Base-by-base conservation (phyloP, 768 basidiomycete genomes). In the Auriscalpium microsporum region DNA sequence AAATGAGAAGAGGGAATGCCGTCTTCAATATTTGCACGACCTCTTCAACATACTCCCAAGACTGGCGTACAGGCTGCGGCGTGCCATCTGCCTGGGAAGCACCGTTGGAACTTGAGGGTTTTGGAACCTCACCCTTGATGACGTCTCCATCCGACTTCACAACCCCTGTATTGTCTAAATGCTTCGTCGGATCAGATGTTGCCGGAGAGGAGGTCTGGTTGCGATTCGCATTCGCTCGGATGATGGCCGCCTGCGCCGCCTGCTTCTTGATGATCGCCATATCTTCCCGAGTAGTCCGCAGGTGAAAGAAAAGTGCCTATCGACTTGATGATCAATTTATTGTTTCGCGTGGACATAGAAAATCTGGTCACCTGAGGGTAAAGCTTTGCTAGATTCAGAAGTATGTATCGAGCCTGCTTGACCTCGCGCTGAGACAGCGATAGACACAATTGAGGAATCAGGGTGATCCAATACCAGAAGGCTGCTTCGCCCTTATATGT, bases 381-480 rank as follows among this genome's bases (percentile, higher is more conserved):
- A 57, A 83, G 74, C 69, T 94, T 90, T 19, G 94, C 94, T 48
- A 99, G 79, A 58, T 90, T 90, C 56, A 94, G 75, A 40, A 99
- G 75, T 46, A 99, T 80, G 67, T 87, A 86, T 17, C 92, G 81
- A 3, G 94, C 94, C 66, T 94, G 93, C 64, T 91, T 93, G 45
- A 92, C 86, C 70, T 99, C 96, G 36, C 92, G 82, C 58, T 94
- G 87, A 2, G 88, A 87, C 42, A 99, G 77, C 1, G 95, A 94
- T 53, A 88, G 69, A 60, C 93, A 85, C 9, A 99, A 79, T 65
- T 99, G 95, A 4, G 96, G 96, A 46, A 96, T 93, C 55, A 97
- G 75, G 1, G 95, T 90, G 62, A 99, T 94, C 96, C 96, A 99
- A 69, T 92, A 97, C 96, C 96, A 99, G 60, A 88, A 89, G 11